Evolutionary conservation across 2,329 filamentous ascomycete species (phyloP).

Genomic region (Alternaria tenuissima): DNA sequence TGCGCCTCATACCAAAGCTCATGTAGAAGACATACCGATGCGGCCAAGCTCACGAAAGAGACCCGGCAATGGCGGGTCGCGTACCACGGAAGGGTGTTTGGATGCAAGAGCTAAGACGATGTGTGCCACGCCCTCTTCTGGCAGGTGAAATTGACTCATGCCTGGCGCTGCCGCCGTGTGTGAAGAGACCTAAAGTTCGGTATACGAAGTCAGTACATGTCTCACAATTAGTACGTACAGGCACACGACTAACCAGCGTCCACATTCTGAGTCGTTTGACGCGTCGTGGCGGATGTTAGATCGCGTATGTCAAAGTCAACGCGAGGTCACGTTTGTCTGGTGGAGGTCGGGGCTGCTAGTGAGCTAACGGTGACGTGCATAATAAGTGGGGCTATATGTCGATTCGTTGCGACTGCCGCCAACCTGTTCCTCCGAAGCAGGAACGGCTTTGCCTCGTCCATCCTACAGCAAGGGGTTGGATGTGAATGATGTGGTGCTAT

Average conservation of each 20-base stretch:
- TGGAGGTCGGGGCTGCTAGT: neutral
- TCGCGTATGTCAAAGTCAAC: constrained; percentile 9
- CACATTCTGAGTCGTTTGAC: constrained; percentile 28
- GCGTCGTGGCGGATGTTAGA: constrained; percentile 25
- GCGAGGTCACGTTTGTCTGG: constrained; percentile 27
- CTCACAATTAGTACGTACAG: too few species aligned
- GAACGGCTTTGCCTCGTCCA: neutral
- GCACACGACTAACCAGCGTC: constrained; percentile 11
- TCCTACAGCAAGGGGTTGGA: neutral
- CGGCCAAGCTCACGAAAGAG: constrained; percentile 24
- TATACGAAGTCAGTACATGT: too few species aligned
- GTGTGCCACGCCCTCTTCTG: constrained; percentile 12
- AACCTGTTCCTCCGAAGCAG: neutral
- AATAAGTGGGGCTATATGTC: constrained; percentile 6
- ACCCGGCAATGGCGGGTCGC: neutral
- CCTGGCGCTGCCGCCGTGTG: neutral
- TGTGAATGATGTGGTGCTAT: neutral
- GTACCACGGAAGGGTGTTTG: constrained; percentile 11
- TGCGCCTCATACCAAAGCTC: neutral
- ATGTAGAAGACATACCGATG: constrained; percentile 24
- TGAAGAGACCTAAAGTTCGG: neutral
- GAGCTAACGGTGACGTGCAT: constrained; percentile 24
- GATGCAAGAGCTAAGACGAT: constrained; percentile 5
- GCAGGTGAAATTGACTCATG: constrained; percentile 4
- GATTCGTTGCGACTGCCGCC: constrained; percentile 1